phyloP scores from a whole-genome alignment of 495 filamentous ascomycete species.

The Arthonia radiata region DNA sequence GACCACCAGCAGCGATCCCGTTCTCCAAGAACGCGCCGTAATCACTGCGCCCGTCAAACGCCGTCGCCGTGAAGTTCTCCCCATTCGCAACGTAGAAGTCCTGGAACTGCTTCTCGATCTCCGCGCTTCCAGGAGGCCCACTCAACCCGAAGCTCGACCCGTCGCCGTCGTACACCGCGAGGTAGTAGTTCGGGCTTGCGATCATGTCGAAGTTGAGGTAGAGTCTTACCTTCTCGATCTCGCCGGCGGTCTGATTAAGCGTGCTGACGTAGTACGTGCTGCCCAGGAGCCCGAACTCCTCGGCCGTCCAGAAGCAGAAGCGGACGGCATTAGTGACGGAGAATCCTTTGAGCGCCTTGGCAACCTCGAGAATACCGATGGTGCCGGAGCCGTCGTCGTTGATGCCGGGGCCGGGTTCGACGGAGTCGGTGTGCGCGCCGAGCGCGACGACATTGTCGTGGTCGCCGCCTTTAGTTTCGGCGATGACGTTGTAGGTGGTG shows the following conservation, averaged over 20 bases:
- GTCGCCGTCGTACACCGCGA: constrained; percentile 48
- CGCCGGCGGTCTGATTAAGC: constrained; percentile 17
- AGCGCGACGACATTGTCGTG: constrained; percentile 35
- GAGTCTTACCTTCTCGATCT: constrained; percentile 30
- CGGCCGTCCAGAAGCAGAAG: constrained; percentile 45
- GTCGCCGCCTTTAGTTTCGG: constrained; percentile 37
- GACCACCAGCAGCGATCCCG: constrained; percentile 36
- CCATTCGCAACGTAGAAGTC: constrained; percentile 26
- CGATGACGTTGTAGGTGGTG: constrained; percentile 39
- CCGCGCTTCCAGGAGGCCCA: constrained; percentile 36
- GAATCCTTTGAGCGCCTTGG: constrained; percentile 31
- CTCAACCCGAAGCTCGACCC: constrained; percentile 33
- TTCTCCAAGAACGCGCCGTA: constrained; percentile 41
- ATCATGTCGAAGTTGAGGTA: constrained; percentile 70
- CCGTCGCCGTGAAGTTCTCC: constrained; percentile 21
- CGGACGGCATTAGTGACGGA: constrained; percentile 38
- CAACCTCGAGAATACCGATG: constrained; percentile 37
- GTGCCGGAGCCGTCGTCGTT: constrained; percentile 46
- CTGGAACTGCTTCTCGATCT: constrained; percentile 38
- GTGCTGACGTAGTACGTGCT: constrained; percentile 30
- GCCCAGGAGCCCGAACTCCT: constrained; percentile 42
- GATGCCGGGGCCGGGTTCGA: constrained; percentile 34
- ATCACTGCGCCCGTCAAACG: constrained; percentile 40
- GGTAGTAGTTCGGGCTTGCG: constrained; percentile 42
- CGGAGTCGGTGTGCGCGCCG: constrained; percentile 47